Percentiles rank a stretch among this genome's conserved stretches.
phyloP scores from a whole-genome alignment of 441 rosid species.

The Populus hybrid region DNA sequence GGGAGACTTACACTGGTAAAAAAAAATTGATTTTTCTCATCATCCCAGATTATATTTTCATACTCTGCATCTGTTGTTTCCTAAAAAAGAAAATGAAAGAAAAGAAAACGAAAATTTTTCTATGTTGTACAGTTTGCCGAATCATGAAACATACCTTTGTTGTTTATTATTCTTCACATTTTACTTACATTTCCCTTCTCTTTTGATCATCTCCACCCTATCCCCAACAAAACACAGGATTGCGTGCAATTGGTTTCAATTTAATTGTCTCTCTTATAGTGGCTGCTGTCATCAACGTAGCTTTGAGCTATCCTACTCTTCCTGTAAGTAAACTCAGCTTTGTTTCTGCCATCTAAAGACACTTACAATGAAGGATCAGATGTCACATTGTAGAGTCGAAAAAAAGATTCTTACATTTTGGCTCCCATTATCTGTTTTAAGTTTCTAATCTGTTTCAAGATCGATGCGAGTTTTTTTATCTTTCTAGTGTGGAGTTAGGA shows the following conservation, averaged over 20 bases:
- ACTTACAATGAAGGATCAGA: neutral
- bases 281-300: conserved; percentile 40
- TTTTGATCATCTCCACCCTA: neutral
- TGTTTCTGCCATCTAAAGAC: neutral
- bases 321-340: conserved; percentile 44
- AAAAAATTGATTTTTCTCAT: neutral
- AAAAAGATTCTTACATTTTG: neutral
- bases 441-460: neutral
- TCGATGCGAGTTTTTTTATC: neutral
- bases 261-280: conserved; percentile 45
- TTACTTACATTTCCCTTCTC: neutral
- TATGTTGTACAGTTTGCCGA: neutral
- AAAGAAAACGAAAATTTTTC: neutral
- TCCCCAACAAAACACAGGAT: conserved; percentile 35
- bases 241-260: conserved; percentile 66
- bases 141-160: neutral
- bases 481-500: neutral
- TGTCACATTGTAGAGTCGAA: neutral
- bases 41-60: neutral
- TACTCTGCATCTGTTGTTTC: neutral
- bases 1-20: conserved; percentile 71
- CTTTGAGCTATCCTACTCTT: conserved; percentile 58
- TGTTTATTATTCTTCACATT: neutral
- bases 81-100: neutral
- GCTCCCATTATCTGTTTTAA: neutral